A percentile compares a stretch with the other conserved stretches of the same genome.
phyloP scores from a whole-genome alignment of 441 rosid species.

The Euphorbia celastroides region DNA sequence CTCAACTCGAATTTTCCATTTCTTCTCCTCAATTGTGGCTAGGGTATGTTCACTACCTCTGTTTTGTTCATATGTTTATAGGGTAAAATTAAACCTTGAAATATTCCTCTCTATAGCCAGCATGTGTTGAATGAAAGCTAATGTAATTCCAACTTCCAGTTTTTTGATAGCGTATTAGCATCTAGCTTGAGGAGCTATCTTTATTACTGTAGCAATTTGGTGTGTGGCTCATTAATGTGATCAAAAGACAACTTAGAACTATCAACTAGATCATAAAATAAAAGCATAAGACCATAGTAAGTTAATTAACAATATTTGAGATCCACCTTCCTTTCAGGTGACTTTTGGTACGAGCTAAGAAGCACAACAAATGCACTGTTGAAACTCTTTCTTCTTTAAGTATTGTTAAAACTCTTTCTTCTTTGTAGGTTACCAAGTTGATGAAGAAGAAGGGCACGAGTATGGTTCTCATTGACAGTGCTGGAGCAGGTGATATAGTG shows the following conservation, averaged over 20 bases:
- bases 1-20: conserved; percentile 2
- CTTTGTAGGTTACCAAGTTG: conserved; percentile 66
- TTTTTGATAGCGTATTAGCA: neutral
- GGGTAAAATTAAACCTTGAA: neutral
- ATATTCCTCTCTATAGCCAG: too few species aligned
- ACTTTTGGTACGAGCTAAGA: neutral
- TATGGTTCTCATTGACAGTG: conserved; percentile 68
- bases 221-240: neutral
- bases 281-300: neutral
- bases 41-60: neutral
- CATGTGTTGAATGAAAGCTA: too few species aligned
- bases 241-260: neutral
- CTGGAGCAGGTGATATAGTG: conserved; percentile 95
- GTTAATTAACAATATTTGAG: neutral
- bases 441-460: conserved; percentile 96
- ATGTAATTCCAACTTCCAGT: neutral
- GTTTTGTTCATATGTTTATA: neutral
- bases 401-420: conserved; percentile 22
- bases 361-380: conserved; percentile 9
- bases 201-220: neutral
- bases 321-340: neutral
- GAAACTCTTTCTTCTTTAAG: neutral
- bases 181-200: neutral
- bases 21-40: too few species aligned
- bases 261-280: neutral